Percentiles rank a stretch among this genome's conserved stretches.
Evolutionary conservation across 2,329 filamentous ascomycete genomes (phyloP).

Genomic region (Lachnellula willkommii): DNA sequence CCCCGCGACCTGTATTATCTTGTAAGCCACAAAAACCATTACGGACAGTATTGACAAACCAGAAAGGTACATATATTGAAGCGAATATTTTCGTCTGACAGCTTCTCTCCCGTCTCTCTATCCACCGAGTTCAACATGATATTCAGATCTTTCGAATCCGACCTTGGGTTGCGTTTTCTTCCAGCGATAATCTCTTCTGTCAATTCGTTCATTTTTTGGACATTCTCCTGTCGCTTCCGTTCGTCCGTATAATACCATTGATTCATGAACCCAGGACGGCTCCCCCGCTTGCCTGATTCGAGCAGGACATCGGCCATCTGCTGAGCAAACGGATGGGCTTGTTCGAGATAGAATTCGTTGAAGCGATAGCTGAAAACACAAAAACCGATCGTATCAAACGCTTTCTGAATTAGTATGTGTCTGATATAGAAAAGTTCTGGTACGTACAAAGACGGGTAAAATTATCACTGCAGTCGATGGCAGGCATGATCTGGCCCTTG

Average conservation of each 20-base stretch:
- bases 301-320: slow-evolving; percentile 60
- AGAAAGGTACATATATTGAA: slow-evolving; percentile 67
- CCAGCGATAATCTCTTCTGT: slow-evolving; percentile 54
- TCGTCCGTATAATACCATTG: slow-evolving; percentile 31
- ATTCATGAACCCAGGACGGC: slow-evolving; percentile 41
- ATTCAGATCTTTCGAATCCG: slow-evolving; percentile 58
- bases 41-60: not conserved
- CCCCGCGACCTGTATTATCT: slow-evolving; percentile 44
- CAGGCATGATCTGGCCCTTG: not conserved
- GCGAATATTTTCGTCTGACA: slow-evolving; percentile 56
- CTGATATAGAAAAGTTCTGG: not conserved
- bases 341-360: slow-evolving; percentile 65
- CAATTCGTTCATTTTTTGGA: slow-evolving; percentile 36
- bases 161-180: slow-evolving; percentile 47
- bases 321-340: slow-evolving; percentile 62
- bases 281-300: slow-evolving; percentile 47
- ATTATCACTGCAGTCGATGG: not conserved
- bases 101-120: slow-evolving; percentile 55
- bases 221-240: not conserved
- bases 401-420: not conserved
- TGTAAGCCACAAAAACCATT: not conserved
- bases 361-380: slow-evolving; percentile 66
- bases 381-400: not conserved
- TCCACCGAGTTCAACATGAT: slow-evolving; percentile 64
- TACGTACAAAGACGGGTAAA: not conserved